Evolutionary conservation across 306 rosid genomes (phyloP), one percentile per base, ranked within the genome.

Genomic region (Vachellia pachyceras): DNA sequence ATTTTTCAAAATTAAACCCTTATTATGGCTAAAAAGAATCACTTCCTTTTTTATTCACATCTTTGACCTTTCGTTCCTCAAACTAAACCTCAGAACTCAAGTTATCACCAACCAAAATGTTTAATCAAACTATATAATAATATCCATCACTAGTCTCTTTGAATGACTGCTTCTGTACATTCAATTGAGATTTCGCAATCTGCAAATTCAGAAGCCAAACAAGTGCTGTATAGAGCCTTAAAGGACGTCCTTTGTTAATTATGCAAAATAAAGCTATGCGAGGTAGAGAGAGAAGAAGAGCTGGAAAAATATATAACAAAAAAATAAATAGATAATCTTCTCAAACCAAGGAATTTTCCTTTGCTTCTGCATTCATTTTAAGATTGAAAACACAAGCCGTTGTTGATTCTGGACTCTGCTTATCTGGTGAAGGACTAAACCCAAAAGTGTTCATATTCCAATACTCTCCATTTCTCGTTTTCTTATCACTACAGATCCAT

Each of bases 361-460:
- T 69, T 72, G 77, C 70, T 72, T 89, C 84, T 77, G 75, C 68
- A 36, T 82, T 92, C 86, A 80, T 83, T 89, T 86, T 85, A 79
- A 83, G 82, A 37, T 90, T 84, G 76, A 90, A 85, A 79, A 91
- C 87, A 72, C 91, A 84, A 49, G 86, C 42, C 12, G 86, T 55
- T 63, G 82, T 15, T 12, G 14, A n/a, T 14, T 45, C 80, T 72
- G 95, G 90, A 76, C 77, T 82, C 58, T 80, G 84, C 88, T 91
- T 88, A 20, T 87, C 90, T 55, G 91, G 91, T 63, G 97, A 83
- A 74, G 90, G 82, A 82, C 80, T 86, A 33, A 84, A 76, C n/a
- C 84, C 88, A 80, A 85, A 73, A 11, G 94, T 87, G n/a, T 87
- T 90, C 89, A 93, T 88, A 50, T 89, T 93, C 98, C 97, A 93